phyloP scores from a whole-genome alignment of 129 eudicot species.

The Centaurea solstitialis region DNA sequence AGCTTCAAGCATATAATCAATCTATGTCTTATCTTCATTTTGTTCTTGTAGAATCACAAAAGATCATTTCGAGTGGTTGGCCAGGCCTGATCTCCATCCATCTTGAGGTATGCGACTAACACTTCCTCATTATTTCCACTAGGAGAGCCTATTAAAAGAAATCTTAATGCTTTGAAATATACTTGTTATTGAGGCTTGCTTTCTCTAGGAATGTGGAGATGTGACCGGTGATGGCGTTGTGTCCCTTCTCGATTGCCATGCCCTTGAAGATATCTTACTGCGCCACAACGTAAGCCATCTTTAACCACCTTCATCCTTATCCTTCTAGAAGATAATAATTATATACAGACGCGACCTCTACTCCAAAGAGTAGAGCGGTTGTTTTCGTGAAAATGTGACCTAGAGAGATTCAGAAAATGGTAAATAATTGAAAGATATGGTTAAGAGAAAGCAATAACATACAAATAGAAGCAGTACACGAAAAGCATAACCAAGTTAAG shows the following conservation, averaged over 20 bases:
- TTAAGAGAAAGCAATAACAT: background rate
- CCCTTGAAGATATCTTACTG: slow-evolving; percentile 76
- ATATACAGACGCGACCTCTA: background rate
- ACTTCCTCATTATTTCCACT: slow-evolving; percentile 6
- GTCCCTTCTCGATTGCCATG: slow-evolving; percentile 59
- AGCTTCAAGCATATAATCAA: slow-evolving; percentile 5
- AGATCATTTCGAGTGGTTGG: slow-evolving; percentile 84
- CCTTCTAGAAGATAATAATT: slow-evolving; percentile 4
- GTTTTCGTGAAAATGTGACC: background rate
- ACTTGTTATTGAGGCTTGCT: background rate
- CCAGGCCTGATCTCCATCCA: slow-evolving; percentile 81
- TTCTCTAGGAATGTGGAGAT: slow-evolving; percentile 79
- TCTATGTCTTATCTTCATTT: background rate
- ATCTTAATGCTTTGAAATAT: background rate
- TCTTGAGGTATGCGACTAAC: slow-evolving; percentile 68
- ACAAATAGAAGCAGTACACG: background rate
- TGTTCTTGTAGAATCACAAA: slow-evolving; percentile 65
- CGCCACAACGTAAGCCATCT: slow-evolving; percentile 72
- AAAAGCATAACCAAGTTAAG: background rate
- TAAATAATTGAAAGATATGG: background rate
- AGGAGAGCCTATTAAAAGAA: background rate
- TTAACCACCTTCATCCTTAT: background rate
- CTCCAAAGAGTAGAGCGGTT: background rate
- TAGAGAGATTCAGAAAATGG: background rate
- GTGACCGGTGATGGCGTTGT: slow-evolving; percentile 62